Evolutionary conservation across 768 basidiomycete species (phyloP).

Genomic region (Suillus luteus): DNA sequence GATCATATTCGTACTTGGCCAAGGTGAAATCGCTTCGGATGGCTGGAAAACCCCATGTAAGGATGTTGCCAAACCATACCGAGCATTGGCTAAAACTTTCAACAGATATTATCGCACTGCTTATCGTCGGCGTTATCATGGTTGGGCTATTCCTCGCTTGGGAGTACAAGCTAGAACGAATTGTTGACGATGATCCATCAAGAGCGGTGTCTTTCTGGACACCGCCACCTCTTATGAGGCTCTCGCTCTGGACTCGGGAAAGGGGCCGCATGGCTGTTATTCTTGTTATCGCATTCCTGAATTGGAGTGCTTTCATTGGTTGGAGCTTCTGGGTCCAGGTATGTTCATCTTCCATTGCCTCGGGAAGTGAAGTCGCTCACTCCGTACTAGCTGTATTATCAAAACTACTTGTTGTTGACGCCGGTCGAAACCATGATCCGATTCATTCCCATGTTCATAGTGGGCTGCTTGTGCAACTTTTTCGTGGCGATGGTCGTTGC

Average conservation of each 20-base stretch:
- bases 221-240: conserved; percentile 67
- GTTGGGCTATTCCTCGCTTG: conserved; percentile 60
- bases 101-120: conserved; percentile 68
- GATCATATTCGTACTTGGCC: conserved; percentile 71
- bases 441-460: conserved; percentile 70
- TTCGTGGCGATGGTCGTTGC: conserved; percentile 62
- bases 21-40: conserved; percentile 56
- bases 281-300: conserved; percentile 60
- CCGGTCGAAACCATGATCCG: conserved; percentile 66
- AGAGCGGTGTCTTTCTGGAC: conserved; percentile 30
- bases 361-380: conserved; percentile 14
- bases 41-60: conserved; percentile 63
- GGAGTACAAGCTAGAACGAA: conserved; percentile 61
- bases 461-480: conserved; percentile 64
- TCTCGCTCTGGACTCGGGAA: conserved; percentile 61
- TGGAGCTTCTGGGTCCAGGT: conserved; percentile 57
- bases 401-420: conserved; percentile 55
- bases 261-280: conserved; percentile 63
- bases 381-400: conserved; percentile 62
- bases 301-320: conserved; percentile 57
- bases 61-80: conserved; percentile 20
- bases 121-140: conserved; percentile 62
- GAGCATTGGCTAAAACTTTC: conserved; percentile 24
- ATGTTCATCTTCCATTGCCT: conserved; percentile 24
- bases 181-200: conserved; percentile 14